phyloP scores from a whole-genome alignment of 139 green algal genomes.

The Chlorella sorokiniana region DNA sequence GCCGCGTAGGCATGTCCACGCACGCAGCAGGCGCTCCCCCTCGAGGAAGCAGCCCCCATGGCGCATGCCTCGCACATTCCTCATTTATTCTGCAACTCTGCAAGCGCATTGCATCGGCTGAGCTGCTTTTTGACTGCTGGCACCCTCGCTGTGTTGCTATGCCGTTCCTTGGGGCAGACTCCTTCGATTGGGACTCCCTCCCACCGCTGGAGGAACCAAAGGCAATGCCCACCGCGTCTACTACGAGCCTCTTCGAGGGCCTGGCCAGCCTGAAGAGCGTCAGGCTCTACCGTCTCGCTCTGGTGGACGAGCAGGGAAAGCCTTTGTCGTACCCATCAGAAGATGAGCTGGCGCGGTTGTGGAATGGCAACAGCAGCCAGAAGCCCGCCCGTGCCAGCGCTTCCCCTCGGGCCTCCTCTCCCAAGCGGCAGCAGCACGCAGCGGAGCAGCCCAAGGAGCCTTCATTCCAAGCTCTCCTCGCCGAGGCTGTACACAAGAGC shows the following conservation, averaged over 20 bases:
- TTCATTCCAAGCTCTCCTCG: constrained; percentile 24
- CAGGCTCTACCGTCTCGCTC: not conserved
- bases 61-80: too few species aligned
- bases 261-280: not conserved
- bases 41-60: too few species aligned
- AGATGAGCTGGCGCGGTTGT: not conserved
- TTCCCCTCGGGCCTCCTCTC: not conserved
- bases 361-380: too few species aligned
- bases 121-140: too few species aligned
- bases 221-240: not conserved
- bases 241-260: constrained; percentile 1
- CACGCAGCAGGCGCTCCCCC: too few species aligned
- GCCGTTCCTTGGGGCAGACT: not conserved
- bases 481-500: not conserved
- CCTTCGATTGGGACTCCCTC: not conserved
- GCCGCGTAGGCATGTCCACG: too few species aligned
- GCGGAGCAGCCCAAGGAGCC: not conserved
- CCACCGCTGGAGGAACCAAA: not conserved
- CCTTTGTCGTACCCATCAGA: not conserved
- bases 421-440: not conserved
- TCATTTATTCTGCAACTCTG: too few species aligned
- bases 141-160: too few species aligned
- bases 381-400: not conserved
- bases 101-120: too few species aligned
- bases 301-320: not conserved